Evolutionary conservation across 176 grass and related monocot genomes (phyloP), one percentile per base, ranked within the genome.

Genomic region (Musa troglodytarum): DNA sequence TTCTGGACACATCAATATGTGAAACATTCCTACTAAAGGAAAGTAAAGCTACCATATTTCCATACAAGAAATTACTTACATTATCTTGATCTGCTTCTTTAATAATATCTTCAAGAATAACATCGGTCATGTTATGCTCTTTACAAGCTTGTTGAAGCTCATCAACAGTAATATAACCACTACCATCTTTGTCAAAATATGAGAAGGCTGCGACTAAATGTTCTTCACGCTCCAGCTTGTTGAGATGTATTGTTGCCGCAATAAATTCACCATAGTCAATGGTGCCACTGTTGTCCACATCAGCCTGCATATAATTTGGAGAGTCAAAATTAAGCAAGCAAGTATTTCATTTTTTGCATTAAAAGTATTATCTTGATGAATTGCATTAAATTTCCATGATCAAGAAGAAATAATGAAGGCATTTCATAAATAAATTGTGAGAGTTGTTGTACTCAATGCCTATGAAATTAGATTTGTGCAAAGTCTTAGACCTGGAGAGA

Each of bases 211-310:
- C 95, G 54, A 99, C 82, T 2, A 99, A 83, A 85, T 99, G 90
- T 74, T 99, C 95, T 81, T 99, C 95, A 1, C 95, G 88, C 52
- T 94, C 95, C 72, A 99, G 77, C 67, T 99, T 99, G 81, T 99
- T 99, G 67, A 99, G 90, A 89, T 99, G 95, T 73, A 99, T 73
- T 11, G 95, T 99, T 76, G 95, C 95, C 87, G 95, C 95, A 74
- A 99, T 99, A 85, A 99, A 99, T 88, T 99, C 95, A 17, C 83
- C 85, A 68, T 99, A 99, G 66, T 99, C 95, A 82, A 99, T 99
- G 25, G 90, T 99, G 59, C 95, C 95, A 22, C 84, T 99, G 80
- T 99, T 99, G 88, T 99, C 95, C 52, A 99, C 77, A 59, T 99
- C 95, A 11, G 95, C 95, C 95, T 99, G 69, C 9, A 89, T 14